Evolutionary conservation across 176 grass and related monocot species (phyloP), one percentile per base, ranked within the genome.

Genomic region (Ananas comosus): DNA sequence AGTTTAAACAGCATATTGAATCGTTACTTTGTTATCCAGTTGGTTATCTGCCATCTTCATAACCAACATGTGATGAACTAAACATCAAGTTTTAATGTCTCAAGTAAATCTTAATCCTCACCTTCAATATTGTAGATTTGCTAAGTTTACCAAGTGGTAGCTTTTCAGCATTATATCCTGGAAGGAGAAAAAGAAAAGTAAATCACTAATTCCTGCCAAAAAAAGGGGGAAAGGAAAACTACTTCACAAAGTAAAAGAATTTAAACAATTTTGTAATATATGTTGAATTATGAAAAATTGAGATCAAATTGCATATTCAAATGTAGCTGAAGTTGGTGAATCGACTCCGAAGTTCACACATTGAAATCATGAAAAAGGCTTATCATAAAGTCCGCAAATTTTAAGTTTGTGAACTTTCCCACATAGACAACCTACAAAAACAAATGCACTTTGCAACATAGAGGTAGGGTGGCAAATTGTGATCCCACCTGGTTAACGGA

Each of bases 151-250:
- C 93, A 73, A 96, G 88, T 65, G 93, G 93, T 70, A 96, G 78
- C 78, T 92, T 96, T 53, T 96, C 93, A 69, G 93, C 89, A 81
- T 96, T 92, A 74, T 92, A 96, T 52, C 93, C 93, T 96, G 79
- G 14, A 74, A 72, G 51, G 47, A 70, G 76, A 50, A 14, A 21
- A 76, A 27, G 42, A 18, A 64, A 77, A 9, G 77, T 27, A n/a
- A 79, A 74, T 86, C 74, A 85, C 71, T 80, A 65, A 69, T 19
- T 74, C 74, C 54, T 50, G 64, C 51, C 68, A 70, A 70, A 7
- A 83, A 4, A 22, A 70, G 6, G 4, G 33, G 33, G 33, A 42
- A 42, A 42, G 33, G 4, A 42, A 42, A 66, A 50, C 42, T 14
- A 72, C 10, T 61, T 78, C 27, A 69, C 27, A 76, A 67, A 28